Evolutionary conservation across 1,139 yeast species (phyloP).

Genomic region (Magnusiomyces magnusii): DNA sequence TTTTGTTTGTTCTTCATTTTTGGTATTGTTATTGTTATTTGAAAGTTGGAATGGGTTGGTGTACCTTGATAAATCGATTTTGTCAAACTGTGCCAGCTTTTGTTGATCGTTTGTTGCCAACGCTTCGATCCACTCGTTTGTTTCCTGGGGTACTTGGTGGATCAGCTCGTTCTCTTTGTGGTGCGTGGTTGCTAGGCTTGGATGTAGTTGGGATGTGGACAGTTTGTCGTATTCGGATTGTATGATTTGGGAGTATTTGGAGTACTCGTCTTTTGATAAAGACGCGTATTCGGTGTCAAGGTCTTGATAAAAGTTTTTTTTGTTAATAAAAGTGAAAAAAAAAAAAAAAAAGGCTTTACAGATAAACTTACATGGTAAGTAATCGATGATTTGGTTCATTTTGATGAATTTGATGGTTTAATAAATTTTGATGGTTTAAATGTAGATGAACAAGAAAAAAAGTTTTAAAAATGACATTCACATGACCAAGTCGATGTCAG

Average conservation of each 20-base stretch:
- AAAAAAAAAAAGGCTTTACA: background rate
- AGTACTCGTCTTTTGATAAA: background rate
- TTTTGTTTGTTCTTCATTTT: slow-evolving; percentile 8
- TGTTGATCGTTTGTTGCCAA: background rate
- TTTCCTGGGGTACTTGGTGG: background rate
- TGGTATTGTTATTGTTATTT: background rate
- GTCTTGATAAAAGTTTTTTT: no score
- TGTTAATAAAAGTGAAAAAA: background rate
- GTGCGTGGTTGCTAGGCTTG: background rate
- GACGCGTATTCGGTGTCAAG: slow-evolving; percentile 1
- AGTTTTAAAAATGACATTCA: background rate
- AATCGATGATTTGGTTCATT: no score
- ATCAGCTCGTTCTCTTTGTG: background rate
- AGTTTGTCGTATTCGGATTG: background rate
- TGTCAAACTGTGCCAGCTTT: slow-evolving; percentile 16
- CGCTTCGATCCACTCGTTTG: background rate
- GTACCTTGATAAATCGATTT: slow-evolving; percentile 29
- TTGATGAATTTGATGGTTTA: no score
- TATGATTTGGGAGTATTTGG: background rate
- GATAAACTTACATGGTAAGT: background rate
- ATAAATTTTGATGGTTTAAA: background rate
- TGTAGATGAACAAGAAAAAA: no score
- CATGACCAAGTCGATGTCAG: no score
- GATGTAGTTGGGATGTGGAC: background rate
- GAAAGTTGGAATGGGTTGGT: background rate